These are phyloP conservation scores for Eucalyptus coolabah DNA, from an alignment of 345 rosid species.

Conservation along the genomic window DNA sequence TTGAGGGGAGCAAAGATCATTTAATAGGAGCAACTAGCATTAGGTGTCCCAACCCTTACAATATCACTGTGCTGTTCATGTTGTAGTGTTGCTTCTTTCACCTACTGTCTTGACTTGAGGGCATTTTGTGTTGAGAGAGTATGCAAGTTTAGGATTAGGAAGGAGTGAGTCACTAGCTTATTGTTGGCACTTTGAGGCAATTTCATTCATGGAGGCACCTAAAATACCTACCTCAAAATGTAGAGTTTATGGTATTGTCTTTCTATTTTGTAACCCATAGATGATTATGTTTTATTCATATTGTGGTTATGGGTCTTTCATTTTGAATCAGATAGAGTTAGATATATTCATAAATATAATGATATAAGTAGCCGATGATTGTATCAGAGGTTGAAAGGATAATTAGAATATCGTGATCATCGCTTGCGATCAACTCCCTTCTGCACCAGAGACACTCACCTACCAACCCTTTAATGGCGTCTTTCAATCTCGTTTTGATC, in stretches of 20 bases:
- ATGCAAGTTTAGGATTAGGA: no score
- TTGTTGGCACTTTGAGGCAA: not conserved
- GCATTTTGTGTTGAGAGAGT: no score
- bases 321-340: no score
- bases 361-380: accelerated
- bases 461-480: not conserved
- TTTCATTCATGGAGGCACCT: accelerated
- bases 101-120: not conserved
- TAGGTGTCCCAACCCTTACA: not conserved
- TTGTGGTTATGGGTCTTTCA: no score
- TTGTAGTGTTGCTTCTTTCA: no score
- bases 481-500: not conserved
- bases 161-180: not conserved
- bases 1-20: not conserved
- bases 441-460: accelerated
- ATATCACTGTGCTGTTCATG: not conserved
- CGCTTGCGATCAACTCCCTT: not conserved
- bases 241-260: not conserved
- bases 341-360: no score
- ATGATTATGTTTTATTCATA: not conserved
- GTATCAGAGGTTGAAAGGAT: accelerated
- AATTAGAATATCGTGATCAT: not conserved
- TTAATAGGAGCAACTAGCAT: not conserved
- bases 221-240: not conserved
- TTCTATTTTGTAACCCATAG: accelerated